phyloP scores from a whole-genome alignment of 2,329 filamentous ascomycete genomes.

The Nemania abortiva region DNA sequence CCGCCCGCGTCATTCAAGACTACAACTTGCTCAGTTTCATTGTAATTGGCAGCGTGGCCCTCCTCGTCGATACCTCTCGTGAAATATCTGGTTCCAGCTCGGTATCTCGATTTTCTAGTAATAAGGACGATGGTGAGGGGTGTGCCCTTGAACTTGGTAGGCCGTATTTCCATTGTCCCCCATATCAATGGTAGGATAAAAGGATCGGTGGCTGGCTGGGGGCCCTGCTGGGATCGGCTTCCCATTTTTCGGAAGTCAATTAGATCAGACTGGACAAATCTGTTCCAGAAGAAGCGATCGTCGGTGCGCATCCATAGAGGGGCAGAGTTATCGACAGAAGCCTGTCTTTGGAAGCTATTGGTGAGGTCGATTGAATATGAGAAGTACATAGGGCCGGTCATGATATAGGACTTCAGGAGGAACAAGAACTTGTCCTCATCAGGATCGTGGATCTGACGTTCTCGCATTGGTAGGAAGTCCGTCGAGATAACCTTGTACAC shows the following conservation, averaged over 20 bases:
- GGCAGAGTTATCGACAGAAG: conserved; percentile 75
- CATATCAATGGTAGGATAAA: conserved; percentile 97
- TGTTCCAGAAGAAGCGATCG: conserved; percentile 99
- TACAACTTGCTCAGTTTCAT: conserved; percentile 95
- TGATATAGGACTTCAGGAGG: conserved; percentile 84
- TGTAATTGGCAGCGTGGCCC: conserved; percentile 98
- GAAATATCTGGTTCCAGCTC: conserved; percentile 93
- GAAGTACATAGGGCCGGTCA: conserved; percentile 93
- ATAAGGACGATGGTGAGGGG: conserved; percentile 88
- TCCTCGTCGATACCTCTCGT: conserved; percentile 93
- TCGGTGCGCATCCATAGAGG: conserved; percentile 94
- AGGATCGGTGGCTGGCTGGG: conserved; percentile 84
- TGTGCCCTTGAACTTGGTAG: conserved; percentile 86
- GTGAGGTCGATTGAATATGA: conserved; percentile 98
- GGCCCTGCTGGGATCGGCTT: conserved; percentile 72
- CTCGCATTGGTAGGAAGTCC: conserved; percentile 93
- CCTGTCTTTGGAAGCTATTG: conserved; percentile 95
- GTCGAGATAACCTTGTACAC: conserved; percentile 92
- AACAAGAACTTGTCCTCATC: conserved; percentile 93
- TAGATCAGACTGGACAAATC: conserved; percentile 88
- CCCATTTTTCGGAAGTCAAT: conserved; percentile 84
- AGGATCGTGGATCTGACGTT: conserved; percentile 88
- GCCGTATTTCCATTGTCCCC: conserved; percentile 92
- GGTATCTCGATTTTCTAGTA: conserved; percentile 86
- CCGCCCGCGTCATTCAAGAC: conserved; percentile 85